Conservation (phyloP, 192 early-diverging fungal species). For the Podila minutissima region DNA sequence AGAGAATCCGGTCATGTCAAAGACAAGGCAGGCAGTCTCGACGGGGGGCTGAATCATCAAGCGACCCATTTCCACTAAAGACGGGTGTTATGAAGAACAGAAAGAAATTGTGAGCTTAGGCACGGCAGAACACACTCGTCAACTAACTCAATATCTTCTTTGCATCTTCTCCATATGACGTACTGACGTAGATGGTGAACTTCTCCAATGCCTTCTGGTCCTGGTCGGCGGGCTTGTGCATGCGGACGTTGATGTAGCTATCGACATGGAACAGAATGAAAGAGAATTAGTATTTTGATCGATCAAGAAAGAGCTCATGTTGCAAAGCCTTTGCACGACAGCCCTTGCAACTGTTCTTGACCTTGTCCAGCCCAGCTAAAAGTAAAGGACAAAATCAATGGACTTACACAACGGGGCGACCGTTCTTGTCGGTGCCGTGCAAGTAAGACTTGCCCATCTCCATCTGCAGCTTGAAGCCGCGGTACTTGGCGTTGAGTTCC, state of each 20-base stretch:
- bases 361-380: background rate
- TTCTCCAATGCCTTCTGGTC: slow-evolving; percentile 70
- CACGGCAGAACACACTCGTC: too few relatives aligned
- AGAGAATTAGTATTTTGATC: background rate
- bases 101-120: too few relatives aligned
- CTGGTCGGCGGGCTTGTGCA: slow-evolving; percentile 68
- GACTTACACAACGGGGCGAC: slow-evolving; percentile 62
- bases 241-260: slow-evolving; percentile 63
- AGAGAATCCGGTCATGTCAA: slow-evolving; percentile 56
- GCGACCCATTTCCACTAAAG: slow-evolving; percentile 71
- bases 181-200: slow-evolving; percentile 73
- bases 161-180: too few relatives aligned
- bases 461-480: slow-evolving; percentile 49
- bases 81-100: slow-evolving; percentile 6
- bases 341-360: too few relatives aligned
- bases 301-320: background rate
- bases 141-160: too few relatives aligned
- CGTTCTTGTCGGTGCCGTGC: slow-evolving; percentile 61
- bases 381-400: slow-evolving; percentile 6
- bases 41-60: slow-evolving; percentile 72
- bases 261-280: background rate
- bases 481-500: slow-evolving; percentile 44
- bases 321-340: background rate
- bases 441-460: slow-evolving; percentile 58
- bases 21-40: slow-evolving; percentile 63